A percentile compares a stretch with the other conserved stretches of the same genome.
Evolutionary conservation across 78 protist species (phyloP).

Genomic region (Planoprotostelium fungivorum): DNA sequence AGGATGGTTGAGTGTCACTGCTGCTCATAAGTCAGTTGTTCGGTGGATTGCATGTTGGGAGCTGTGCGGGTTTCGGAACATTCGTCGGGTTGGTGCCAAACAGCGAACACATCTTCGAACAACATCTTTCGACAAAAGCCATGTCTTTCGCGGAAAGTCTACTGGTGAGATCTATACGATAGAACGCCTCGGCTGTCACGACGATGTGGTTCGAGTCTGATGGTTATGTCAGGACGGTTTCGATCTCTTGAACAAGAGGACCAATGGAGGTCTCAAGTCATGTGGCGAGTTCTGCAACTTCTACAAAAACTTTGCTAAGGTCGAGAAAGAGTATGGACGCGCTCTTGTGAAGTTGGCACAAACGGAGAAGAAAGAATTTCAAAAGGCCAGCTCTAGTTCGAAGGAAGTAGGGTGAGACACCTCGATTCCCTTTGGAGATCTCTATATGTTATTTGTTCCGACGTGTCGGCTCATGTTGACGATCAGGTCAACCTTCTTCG

Average conservation of each 20-base stretch:
- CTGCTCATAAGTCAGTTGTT: too few relatives aligned
- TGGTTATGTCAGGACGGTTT: constrained; percentile 50
- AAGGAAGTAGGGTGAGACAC: neutral
- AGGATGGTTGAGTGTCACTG: too few relatives aligned
- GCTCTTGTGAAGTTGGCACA: constrained; percentile 35
- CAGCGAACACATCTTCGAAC: too few relatives aligned
- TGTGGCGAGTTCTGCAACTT: constrained; percentile 31
- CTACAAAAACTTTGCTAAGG: constrained; percentile 26
- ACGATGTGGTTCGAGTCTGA: too few relatives aligned
- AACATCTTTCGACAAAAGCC: too few relatives aligned
- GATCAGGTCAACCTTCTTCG: neutral
- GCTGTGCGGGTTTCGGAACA: too few relatives aligned
- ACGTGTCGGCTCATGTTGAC: too few relatives aligned
- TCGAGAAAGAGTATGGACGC: constrained; percentile 35
- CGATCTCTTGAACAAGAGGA: constrained; percentile 46
- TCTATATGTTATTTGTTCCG: neutral
- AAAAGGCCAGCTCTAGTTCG: neutral
- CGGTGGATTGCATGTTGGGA: too few relatives aligned
- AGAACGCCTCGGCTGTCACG: too few relatives aligned
- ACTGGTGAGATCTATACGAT: too few relatives aligned
- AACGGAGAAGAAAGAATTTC: neutral
- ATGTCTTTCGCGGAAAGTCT: too few relatives aligned
- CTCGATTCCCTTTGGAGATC: neutral
- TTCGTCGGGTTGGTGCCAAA: too few relatives aligned
- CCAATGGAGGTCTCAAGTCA: constrained; percentile 49